Percentiles rank a stretch among this genome's conserved stretches.
Evolutionary conservation across 495 filamentous ascomycete species (phyloP).

Genomic region (Penicillium psychrofluorescens): DNA sequence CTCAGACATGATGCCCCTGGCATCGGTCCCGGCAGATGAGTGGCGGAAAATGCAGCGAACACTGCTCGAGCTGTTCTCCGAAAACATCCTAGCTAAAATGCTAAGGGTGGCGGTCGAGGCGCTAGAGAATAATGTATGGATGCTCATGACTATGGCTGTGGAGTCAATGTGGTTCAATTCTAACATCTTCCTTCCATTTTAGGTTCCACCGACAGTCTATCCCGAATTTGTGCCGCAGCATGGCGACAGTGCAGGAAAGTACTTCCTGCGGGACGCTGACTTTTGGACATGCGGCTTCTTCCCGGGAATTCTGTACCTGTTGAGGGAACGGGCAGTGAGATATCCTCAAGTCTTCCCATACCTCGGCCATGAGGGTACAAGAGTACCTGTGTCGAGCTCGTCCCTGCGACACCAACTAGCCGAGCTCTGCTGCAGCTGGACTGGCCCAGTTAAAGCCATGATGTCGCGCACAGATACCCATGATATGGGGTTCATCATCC

Average conservation of each 20-base stretch:
- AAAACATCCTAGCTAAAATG: constrained; percentile 23
- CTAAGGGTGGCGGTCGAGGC: constrained; percentile 9
- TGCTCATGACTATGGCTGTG: neutral
- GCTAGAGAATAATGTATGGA: too few relatives aligned
- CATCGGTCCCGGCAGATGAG: too few relatives aligned
- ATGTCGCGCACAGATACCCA: constrained; percentile 30
- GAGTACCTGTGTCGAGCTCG: neutral
- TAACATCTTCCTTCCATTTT: neutral
- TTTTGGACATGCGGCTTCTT: constrained; percentile 43
- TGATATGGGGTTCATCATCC: constrained; percentile 40
- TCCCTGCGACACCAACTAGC: neutral
- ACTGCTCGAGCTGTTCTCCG: constrained; percentile 15
- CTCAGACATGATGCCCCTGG: too few relatives aligned
- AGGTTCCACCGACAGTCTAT: constrained; percentile 13
- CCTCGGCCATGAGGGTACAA: neutral
- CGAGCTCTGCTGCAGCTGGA: constrained; percentile 9
- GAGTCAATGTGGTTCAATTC: constrained; percentile 2
- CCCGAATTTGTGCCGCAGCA: constrained; percentile 23
- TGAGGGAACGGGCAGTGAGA: constrained; percentile 18
- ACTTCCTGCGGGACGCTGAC: constrained; percentile 26
- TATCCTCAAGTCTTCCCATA: constrained; percentile 16
- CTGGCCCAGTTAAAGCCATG: constrained; percentile 11
- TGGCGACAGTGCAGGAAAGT: constrained; percentile 13
- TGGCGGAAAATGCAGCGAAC: too few relatives aligned
- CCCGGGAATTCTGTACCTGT: constrained; percentile 24